Base-by-base conservation (phyloP, 225 moss, liverwort and hornwort genomes). In the Bryum argenteum region DNA sequence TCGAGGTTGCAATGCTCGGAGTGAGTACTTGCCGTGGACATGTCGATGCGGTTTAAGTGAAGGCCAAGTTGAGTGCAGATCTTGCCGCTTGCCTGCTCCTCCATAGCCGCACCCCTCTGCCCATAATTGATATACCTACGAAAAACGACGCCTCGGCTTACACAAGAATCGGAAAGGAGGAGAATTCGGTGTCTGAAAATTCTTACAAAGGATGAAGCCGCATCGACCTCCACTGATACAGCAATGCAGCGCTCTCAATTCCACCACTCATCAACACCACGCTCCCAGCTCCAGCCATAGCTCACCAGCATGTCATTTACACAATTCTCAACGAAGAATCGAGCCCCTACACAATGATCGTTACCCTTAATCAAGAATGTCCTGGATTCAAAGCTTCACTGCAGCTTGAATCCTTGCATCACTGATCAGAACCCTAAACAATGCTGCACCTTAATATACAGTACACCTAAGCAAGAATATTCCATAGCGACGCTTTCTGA, bases 231-330 rank as follows among this genome's bases (percentile, higher is more conserved):
- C 87, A 90, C 7, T 85, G 83, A 74, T 83, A 90, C n/a, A 90
- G 73, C 69, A 90, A 70, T 62, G 75, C 81, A 8, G 90, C 88
- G 66, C 90, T 90, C 79, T 90, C 90, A 18, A 90, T 81, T 21
- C 87, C 90, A 16, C 88, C 90, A 26, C 90, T 90, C 75, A 81
- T 88, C 40, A 90, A 75, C 70, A 88, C 81, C 64, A 85, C 87
- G 54, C 70, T 55, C 9, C 69, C 67, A 26, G 66, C 10, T 70
- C 90, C 79, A 8, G 83, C 50, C 87, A 87, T 87, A 44, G 65
- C 71, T 68, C 72, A 67, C 62, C 54, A n/a, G n/a, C n/a, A n/a
- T n/a, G n/a, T n/a, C n/a, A 62, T 61, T 61, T 50, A 33, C 53
- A 39, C 3, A 17, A 54, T 17, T 41, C 47, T 65, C 61, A 48